Percentiles rank a stretch among this genome's conserved stretches.
Evolutionary conservation across 2,329 filamentous ascomycete genomes (phyloP).

Genomic region (Colletotrichum musicola): DNA sequence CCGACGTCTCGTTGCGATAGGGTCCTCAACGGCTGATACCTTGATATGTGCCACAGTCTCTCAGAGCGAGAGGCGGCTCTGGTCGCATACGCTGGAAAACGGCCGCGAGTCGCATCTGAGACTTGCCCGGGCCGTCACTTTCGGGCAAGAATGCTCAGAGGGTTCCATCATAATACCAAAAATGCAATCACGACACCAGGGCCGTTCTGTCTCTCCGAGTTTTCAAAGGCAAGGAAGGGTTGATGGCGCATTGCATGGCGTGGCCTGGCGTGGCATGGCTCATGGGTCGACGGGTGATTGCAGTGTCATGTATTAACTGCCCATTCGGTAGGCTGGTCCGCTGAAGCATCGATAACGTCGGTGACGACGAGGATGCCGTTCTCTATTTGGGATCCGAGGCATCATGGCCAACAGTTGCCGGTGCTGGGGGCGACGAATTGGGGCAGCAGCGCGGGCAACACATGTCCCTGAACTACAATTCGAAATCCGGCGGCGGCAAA

Average conservation of each 20-base stretch:
- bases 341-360: constrained; percentile 2
- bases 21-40: background rate
- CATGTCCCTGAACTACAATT: background rate
- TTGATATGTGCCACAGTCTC: background rate
- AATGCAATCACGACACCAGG: background rate
- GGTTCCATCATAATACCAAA: constrained; percentile 12
- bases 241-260: background rate
- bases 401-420: background rate
- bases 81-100: background rate
- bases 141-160: background rate
- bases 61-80: background rate
- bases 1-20: background rate
- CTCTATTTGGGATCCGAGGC: constrained; percentile 7
- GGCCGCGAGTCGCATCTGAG: constrained; percentile 1
- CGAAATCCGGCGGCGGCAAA: background rate
- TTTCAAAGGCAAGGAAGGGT: background rate
- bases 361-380: constrained; percentile 12
- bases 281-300: constrained; percentile 14
- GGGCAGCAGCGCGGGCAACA: background rate
- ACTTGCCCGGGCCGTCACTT: background rate
- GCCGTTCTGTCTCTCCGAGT: too few species aligned
- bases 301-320: background rate
- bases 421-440: background rate
- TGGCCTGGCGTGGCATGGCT: background rate
- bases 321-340: constrained; percentile 8